Evolutionary conservation across 108 stramenopile genomes (phyloP).

Genomic region (Stephanodiscus triporus): DNA sequence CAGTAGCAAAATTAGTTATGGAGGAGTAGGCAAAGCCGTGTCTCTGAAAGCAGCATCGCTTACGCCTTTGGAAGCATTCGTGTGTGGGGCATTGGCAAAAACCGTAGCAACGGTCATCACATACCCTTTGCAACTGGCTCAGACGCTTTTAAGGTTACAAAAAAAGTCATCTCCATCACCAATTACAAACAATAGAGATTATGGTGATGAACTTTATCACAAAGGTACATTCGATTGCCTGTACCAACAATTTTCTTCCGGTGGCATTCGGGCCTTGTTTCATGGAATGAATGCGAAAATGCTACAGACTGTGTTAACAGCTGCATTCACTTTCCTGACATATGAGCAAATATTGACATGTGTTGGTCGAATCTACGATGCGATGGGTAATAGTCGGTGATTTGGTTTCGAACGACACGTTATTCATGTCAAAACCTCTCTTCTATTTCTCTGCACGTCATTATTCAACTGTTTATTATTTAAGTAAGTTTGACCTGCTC

Average conservation of each 20-base stretch:
- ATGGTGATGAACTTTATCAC: slow-evolving; percentile 32
- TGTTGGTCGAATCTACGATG: slow-evolving; percentile 39
- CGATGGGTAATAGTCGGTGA: not conserved
- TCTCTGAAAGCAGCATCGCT: slow-evolving; percentile 24
- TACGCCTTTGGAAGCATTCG: slow-evolving; percentile 77
- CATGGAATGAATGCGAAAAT: slow-evolving; percentile 92
- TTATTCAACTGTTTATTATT: no score
- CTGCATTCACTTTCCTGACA: slow-evolving; percentile 86
- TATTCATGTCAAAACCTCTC: no score
- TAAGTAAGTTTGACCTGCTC: no score
- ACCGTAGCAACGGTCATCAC: slow-evolving; percentile 85
- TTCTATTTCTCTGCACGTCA: no score
- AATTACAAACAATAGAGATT: not conserved
- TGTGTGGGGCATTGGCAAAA: slow-evolving; percentile 90
- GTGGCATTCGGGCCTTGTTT: slow-evolving; percentile 74
- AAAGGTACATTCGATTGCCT: slow-evolving; percentile 76
- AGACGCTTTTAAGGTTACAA: slow-evolving; percentile 59
- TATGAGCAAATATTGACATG: slow-evolving; percentile 83
- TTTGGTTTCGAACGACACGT: not conserved
- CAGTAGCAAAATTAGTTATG: slow-evolving; percentile 11
- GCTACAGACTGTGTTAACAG: slow-evolving; percentile 89
- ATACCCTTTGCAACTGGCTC: slow-evolving; percentile 90
- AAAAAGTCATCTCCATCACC: slow-evolving; percentile 31
- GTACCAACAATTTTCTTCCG: slow-evolving; percentile 58
- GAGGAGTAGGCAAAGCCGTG: slow-evolving; percentile 5